Conservation (phyloP, 106 monocot species). For the Phalaenopsis aphrodite region DNA sequence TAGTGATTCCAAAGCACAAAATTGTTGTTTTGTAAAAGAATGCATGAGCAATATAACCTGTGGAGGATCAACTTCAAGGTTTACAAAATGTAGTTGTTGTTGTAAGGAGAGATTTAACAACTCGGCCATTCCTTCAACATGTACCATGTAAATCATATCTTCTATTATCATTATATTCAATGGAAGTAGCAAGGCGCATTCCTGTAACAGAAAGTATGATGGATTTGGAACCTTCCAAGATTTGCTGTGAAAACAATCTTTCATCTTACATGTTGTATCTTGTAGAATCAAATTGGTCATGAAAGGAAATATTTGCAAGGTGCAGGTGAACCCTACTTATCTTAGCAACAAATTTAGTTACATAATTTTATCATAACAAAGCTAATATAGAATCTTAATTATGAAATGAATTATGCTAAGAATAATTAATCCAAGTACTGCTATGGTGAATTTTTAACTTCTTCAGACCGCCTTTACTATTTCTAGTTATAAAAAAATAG, state of each 20-base stretch:
- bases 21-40: not conserved
- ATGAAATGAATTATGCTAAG: not conserved
- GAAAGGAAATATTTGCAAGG: not conserved
- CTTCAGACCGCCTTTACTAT: not conserved
- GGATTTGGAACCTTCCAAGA: not conserved
- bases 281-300: not conserved
- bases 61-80: constrained; percentile 65
- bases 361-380: not conserved
- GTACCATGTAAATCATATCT: constrained; percentile 84
- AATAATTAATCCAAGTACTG: not conserved
- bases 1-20: not conserved
- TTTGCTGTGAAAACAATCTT: not conserved
- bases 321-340: not conserved
- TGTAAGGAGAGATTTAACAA: constrained; percentile 23
- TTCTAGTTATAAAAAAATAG: not conserved
- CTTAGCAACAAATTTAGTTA: not conserved
- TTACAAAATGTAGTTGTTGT: constrained; percentile 39
- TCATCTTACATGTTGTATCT: not conserved
- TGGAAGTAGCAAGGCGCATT: constrained; percentile 30
- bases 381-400: not conserved
- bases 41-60: constrained; percentile 24
- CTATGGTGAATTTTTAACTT: not conserved
- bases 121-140: constrained; percentile 56
- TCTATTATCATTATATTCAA: constrained; percentile 76
- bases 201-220: constrained; percentile 26